Base-by-base conservation (phyloP, 768 basidiomycete species). In the Amanita muscaria region DNA sequence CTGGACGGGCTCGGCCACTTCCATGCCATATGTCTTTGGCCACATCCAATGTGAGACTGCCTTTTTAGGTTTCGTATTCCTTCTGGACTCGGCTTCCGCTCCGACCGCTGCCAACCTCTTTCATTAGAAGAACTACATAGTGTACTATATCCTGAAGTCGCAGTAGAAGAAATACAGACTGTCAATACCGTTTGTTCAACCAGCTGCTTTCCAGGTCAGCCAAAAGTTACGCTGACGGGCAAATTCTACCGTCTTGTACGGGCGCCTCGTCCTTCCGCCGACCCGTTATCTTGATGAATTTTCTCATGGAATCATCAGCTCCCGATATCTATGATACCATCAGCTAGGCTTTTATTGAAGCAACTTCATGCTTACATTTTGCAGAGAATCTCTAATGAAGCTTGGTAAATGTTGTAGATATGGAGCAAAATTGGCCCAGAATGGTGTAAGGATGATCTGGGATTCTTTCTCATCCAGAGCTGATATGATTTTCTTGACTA, bases 381-480 rank as follows among this genome's bases (percentile, higher is more conserved):
- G 84, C 6, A 67, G 65, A 32, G 88, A 64, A 62, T 93, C 91
- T 45, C 81, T 68, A 40, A 79, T 40, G 60, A 80, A 90, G 56
- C 81, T 86, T 5, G 88, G 88, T 45, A 85, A 60, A 47, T 77
- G 57, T 40, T 61, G 62, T 48, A 85, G 53, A 49, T 67, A 68
- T 33, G 80, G 78, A 27, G 71, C 63, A 22, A 80, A 73, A 55
- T 86, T 67, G 11, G 70, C 69, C 53, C 79, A 88, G 60, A 88
- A 83, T 12, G 91, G 91, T 50, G 88, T 53, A 51, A 76, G 63
- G 48, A 92, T 74, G 15, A 69, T 74, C 47, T 75, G 73, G 11
- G 83, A 84, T 53, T 92, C 80, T 50, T 85, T 82, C 38, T 79
- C 77, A 59, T 96, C 88, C 42, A 96, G 59, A 1, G 86, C 86